A percentile compares a stretch with the other conserved stretches of the same genome.
Evolutionary conservation across 208 protist species (phyloP).

Genomic region (Trypanosoma rangeli): DNA sequence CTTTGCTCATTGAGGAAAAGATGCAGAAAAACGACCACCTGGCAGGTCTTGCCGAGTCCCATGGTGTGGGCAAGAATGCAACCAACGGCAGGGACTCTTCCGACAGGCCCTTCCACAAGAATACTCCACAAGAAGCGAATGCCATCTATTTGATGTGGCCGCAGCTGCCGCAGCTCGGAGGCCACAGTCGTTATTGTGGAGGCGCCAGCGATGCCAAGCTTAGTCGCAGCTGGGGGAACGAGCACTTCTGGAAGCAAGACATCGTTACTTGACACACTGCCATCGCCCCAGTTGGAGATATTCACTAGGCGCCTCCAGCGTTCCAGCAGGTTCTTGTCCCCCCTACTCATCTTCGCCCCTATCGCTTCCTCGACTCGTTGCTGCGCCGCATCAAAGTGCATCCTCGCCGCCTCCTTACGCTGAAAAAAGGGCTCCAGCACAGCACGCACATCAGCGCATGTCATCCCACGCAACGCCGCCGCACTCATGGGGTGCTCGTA

Average conservation of each 20-base stretch:
- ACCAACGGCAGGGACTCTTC: slow-evolving; percentile 72
- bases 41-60: slow-evolving; percentile 88
- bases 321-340: slow-evolving; percentile 9
- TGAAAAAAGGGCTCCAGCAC: slow-evolving; percentile 66
- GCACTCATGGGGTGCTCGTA: slow-evolving; percentile 4
- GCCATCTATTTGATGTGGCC: slow-evolving; percentile 74
- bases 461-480: slow-evolving; percentile 51
- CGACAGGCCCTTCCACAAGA: slow-evolving; percentile 70
- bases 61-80: slow-evolving; percentile 88
- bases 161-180: slow-evolving; percentile 29
- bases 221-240: slow-evolving; percentile 17
- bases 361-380: slow-evolving; percentile 2
- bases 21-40: slow-evolving; percentile 81
- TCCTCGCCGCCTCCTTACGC: slow-evolving; percentile 30
- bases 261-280: slow-evolving; percentile 5
- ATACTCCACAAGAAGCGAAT: slow-evolving; percentile 86
- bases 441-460: slow-evolving; percentile 60
- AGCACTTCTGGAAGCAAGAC: slow-evolving; percentile 66
- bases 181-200: not conserved
- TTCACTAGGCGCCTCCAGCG: slow-evolving; percentile 26
- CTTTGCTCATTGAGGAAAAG: slow-evolving; percentile 45
- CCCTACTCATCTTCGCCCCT: not conserved
- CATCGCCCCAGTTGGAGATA: slow-evolving; percentile 32
- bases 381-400: slow-evolving; percentile 32
- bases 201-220: not conserved